Base-by-base conservation (phyloP, 2,329 filamentous ascomycete species). In the Pseudocercospora macadamiae region DNA sequence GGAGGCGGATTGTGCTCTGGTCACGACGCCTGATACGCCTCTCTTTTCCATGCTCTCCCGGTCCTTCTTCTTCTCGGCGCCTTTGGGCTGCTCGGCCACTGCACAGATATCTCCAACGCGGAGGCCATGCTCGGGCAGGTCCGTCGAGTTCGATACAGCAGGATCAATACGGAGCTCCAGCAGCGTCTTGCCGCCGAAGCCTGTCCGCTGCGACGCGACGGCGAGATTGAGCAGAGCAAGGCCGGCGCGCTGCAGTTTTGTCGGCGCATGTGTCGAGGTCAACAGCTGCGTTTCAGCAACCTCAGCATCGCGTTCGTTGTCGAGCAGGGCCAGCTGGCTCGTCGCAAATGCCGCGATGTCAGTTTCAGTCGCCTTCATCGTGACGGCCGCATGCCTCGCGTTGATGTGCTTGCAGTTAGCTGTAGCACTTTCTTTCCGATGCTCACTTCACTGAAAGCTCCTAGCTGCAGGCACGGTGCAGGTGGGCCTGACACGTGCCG, bases 171-270 rank as follows among this genome's bases (percentile, higher is more conserved):
- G 79, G 4, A 99, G 85, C 73, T 97, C 93, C 3, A 97, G 79
- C 1, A 99, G 89, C 0, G 90, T 91, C 64, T 91, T 90, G n/a
- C 95, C 95, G 14, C 93, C 95, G 34, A 97, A 81, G 0, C 95
- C 95, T 0, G 95, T 99, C 26, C 93, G 88, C 71, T 90, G 89
- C 16, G 89, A 88, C 9, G 83, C 80, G 30, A 96, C 79, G 28
- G 84, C 78, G 7, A 97, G 84, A 74, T 93, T 93, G 14, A 86
- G 85, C 67, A 95, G 80, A 28, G 91, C 91, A 37, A 91, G 82
- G n/a, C 91, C 91, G 4, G 89, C 89, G 59, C 89, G 86, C 70
- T 90, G 85, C 10, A 96, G 85, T 1, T 84, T 80, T 0, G 83
- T 78, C 3, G 91, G 90, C 48, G 87, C 86, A 73, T 89, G 85